Base-by-base conservation (phyloP, 768 basidiomycete species). In the Termitomyces bulborhizus region DNA sequence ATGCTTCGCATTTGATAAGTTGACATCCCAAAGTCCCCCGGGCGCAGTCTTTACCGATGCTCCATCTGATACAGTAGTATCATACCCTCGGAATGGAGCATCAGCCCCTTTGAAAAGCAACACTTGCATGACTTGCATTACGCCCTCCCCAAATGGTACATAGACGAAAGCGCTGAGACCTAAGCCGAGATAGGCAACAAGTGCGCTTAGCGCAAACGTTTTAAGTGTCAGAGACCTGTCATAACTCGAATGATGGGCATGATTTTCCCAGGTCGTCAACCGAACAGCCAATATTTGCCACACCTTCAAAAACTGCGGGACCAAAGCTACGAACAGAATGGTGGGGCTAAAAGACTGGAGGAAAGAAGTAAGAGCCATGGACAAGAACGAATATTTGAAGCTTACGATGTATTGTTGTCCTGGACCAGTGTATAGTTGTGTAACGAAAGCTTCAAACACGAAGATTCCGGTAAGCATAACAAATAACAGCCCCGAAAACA, bases 141-240 rank as follows among this genome's bases (percentile, higher is more conserved):
- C 83, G 50, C 80, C 79, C 65, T 88, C 88, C 29, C 94, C 94
- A 59, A 95, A 97, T 0, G 94, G 94, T 4, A 96, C 90, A 67
- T 98, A 99, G 48, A 97, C 82, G 65, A 94, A 98, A 15, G 95
- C 93, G n/a, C 88, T 92, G 15, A 98, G 82, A 6, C 82, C 85
- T n/a, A 99, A 80, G 40, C 90, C 88, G 49, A 94, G 84, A 67
- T 95, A 98, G 0, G 96, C 89, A 18, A 95, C 93, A 65, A 98
- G 81, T 0, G 89, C 85, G 32, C 88, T 87, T 52, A 98, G 78
- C 1, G 88, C 83, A 66, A 98, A 99, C 3, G 90, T 88, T 70
- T 98, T 99, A 66, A 89, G 75, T 15, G 94, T 93, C 26, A 97
- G 77, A 16, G 90, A 91, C 6, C 83, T 80, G 55, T 84, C 81